Evolutionary conservation across 768 basidiomycete species (phyloP).

Genomic region (Hypsizygus marmoreus): DNA sequence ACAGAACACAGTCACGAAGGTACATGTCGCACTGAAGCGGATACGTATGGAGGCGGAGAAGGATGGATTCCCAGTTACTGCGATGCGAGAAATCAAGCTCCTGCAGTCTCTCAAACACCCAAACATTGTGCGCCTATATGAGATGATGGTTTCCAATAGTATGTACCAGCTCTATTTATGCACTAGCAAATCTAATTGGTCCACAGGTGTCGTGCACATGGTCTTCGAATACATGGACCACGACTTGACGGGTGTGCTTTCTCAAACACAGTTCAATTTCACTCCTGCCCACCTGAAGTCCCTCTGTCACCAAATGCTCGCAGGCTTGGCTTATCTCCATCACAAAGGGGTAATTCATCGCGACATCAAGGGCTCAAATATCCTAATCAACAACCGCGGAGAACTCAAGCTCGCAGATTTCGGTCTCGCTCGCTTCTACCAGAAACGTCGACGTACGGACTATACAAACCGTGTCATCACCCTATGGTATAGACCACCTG

Average conservation of each 20-base stretch:
- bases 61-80: slow-evolving; percentile 98
- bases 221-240: slow-evolving; percentile 99
- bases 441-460: slow-evolving; percentile 85
- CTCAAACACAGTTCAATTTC: slow-evolving; percentile 87
- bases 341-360: slow-evolving; percentile 95
- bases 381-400: slow-evolving; percentile 86
- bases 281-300: slow-evolving; percentile 91
- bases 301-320: slow-evolving; percentile 92
- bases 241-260: slow-evolving; percentile 92
- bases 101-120: slow-evolving; percentile 87
- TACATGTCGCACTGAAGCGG: slow-evolving; percentile 88
- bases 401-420: slow-evolving; percentile 98
- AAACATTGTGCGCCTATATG: slow-evolving; percentile 87
- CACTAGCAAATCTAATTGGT: slow-evolving; percentile 8
- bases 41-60: slow-evolving; percentile 97
- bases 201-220: slow-evolving; percentile 94
- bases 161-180: slow-evolving; percentile 21
- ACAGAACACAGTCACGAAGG: slow-evolving; percentile 73
- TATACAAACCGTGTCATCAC: slow-evolving; percentile 99
- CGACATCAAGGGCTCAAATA: slow-evolving; percentile 99
- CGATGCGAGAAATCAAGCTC: slow-evolving; percentile 98
- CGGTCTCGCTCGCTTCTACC: slow-evolving; percentile 94
- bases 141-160: slow-evolving; percentile 99
- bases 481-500: slow-evolving; percentile 96
- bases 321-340: slow-evolving; percentile 93